A percentile compares a stretch with the other conserved stretches of the same genome.
Conservation (phyloP, 345 rosid species). For the rapeseed (Brassica napus) region Da-Ae NC_063442.1:3403501-3404000, state of each 20-base stretch:
- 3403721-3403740: slow-evolving; percentile 95
- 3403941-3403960: background rate
- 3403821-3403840: background rate
- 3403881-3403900: background rate
- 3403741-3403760: slow-evolving; percentile 85
- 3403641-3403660: background rate
- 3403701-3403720: slow-evolving; percentile 90
- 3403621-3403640: slow-evolving; percentile 4
- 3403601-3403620: slow-evolving; percentile 7
- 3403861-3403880: background rate
- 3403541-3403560: background rate
- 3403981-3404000: background rate
- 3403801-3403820: slow-evolving; percentile 51
- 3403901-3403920: background rate
- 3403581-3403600: background rate
- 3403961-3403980: background rate
- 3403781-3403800: slow-evolving; percentile 68
- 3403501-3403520: background rate
- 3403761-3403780: slow-evolving; percentile 72
- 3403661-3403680: slow-evolving; percentile 79
- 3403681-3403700: slow-evolving; percentile 78
- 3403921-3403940: background rate
- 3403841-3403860: background rate
- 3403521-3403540: background rate
- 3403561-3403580: slow-evolving; percentile 4